Evolutionary conservation across 2,329 filamentous ascomycete species (phyloP).

Genomic region (Diplodia intermedia): DNA sequence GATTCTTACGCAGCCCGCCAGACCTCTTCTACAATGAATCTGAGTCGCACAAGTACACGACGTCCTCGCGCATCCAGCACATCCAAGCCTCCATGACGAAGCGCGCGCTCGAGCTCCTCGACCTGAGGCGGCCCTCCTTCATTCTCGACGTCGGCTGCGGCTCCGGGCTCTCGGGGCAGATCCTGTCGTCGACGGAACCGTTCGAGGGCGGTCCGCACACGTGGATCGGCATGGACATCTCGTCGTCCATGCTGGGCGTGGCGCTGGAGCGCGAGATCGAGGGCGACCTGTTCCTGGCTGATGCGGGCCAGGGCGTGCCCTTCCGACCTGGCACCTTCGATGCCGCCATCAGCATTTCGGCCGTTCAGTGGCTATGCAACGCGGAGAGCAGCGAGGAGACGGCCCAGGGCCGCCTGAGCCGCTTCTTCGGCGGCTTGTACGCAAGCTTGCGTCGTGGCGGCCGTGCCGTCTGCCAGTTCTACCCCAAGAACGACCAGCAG

Average conservation of each 20-base stretch:
- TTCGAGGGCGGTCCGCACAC: constrained; percentile 84
- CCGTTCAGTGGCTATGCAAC: constrained; percentile 99
- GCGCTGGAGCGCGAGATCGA: constrained; percentile 91
- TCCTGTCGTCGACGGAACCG: constrained; percentile 74
- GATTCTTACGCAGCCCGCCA: constrained; percentile 68
- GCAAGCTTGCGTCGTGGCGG: constrained; percentile 82
- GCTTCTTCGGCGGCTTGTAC: constrained; percentile 95
- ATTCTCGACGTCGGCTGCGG: constrained; percentile 98
- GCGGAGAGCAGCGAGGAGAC: constrained; percentile 87
- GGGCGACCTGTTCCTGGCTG: constrained; percentile 90
- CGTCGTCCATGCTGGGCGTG: constrained; percentile 93
- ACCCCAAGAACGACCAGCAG: constrained; percentile 93
- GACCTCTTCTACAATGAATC: constrained; percentile 97
- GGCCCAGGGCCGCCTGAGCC: constrained; percentile 75
- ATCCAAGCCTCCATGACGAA: constrained; percentile 96
- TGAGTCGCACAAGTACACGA: constrained; percentile 97
- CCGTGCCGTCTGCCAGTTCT: constrained; percentile 94
- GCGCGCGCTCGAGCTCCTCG: constrained; percentile 88
- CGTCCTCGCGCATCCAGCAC: constrained; percentile 90
- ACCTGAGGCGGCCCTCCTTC: constrained; percentile 77
- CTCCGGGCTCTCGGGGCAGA: constrained; percentile 91
- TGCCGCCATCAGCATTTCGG: constrained; percentile 91
- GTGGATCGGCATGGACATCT: constrained; percentile 98
- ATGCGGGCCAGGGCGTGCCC: constrained; percentile 94
- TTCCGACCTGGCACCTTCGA: constrained; percentile 94